Base-by-base conservation (phyloP, 257 asterid genomes). In the Solanum corneliomulleri region DNA sequence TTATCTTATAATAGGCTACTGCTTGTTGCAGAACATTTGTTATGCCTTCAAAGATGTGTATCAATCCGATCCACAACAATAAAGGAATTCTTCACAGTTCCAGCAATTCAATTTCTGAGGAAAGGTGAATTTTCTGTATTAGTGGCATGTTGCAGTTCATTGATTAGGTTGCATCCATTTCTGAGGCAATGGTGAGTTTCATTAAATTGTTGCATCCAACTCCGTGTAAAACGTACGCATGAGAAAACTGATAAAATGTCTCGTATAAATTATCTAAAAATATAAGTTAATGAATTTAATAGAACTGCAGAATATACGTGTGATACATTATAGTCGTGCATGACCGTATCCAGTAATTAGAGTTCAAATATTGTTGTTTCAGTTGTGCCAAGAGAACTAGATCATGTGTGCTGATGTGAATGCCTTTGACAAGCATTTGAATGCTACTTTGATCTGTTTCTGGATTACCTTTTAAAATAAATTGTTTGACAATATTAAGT, bases 11-110 rank as follows among this genome's bases (percentile, higher is more conserved):
- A 9, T 42, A 85, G 68, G 84, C 18, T 77, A 68, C 44, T 85
- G 88, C 83, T 85, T 86, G 84, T 92, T 91, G 92, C 97, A 97
- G 99, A 93, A 97, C 97, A 74, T 96, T 97, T 85, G 99, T 96
- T 78, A 91, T 97, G 98, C 99, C 99, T 78, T 96, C 99, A 39
- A 95, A 98, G 91, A 93, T 97, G 95, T 97, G 99, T 87, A 92
- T 97, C 87, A 97, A 94, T 90, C 98, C 99, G 7, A 90, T 94
- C 87, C 99, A 97, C 92, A 97, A 96, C 87, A 90, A 92, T 87
- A 95, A 93, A 89, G 99, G 98, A 89, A 93, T 96, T 90, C 96
- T 97, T 93, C 96, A 95, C 87, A 92, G 89, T 52, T 88, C 96
- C 39, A 89, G 71, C 74, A 72, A 80, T 89, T 56, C 91, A 90